phyloP scores from a whole-genome alignment of 306 rosid genomes.

The Leucaena leucocephala region DNA sequence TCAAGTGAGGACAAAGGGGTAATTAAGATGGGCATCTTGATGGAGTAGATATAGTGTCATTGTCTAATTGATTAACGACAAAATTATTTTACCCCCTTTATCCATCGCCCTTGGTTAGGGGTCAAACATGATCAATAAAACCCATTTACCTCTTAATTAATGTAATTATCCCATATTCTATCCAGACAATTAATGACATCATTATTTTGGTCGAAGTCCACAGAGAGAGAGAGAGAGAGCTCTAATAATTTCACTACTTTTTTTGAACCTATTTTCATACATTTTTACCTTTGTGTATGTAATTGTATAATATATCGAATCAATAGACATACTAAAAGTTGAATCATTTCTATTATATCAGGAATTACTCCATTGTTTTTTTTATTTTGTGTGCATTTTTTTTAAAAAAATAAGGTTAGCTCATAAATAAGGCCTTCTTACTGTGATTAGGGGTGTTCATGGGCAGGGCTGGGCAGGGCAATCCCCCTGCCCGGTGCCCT shows the following conservation, averaged over 20 bases:
- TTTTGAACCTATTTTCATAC: neutral
- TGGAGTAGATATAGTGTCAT: conserved; percentile 22
- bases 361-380: neutral
- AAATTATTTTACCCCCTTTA: neutral
- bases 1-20: neutral
- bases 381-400: neutral
- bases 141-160: neutral
- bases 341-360: too few relatives aligned
- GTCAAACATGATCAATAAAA: neutral
- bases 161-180: neutral
- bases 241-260: neutral
- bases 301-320: neutral
- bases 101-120: neutral
- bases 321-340: neutral
- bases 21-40: neutral
- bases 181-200: neutral
- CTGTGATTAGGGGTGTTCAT: too few relatives aligned
- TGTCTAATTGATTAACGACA: neutral
- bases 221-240: neutral
- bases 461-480: too few relatives aligned
- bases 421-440: neutral
- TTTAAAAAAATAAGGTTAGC: neutral
- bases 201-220: neutral
- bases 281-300: neutral
- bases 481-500: too few relatives aligned